Evolutionary conservation across 2,329 filamentous ascomycete species (phyloP), one percentile per base, ranked within the genome.

Genomic region (Ophiostoma piceae): DNA sequence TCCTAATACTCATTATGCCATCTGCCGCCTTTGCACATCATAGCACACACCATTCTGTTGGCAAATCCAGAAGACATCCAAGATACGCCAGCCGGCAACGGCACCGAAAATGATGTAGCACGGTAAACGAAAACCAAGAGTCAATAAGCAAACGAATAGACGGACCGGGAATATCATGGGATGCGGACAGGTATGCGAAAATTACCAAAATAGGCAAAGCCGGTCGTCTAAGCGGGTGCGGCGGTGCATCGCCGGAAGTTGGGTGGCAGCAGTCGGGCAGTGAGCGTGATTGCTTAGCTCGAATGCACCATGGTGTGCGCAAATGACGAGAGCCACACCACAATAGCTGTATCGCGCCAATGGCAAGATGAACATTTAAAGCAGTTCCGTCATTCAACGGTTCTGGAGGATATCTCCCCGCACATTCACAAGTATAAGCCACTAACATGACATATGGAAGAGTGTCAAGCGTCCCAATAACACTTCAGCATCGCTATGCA

Each of bases 201-300:
- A 57, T 12, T 57, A 14, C 51, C 51, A 22, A 22, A 57, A 57
- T 22, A 12, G 22, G 51, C 26, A 57, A 57, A 26, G 51, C 51
- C 22, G 16, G n/a, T 5, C n/a, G 22, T 57, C 1, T 57, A 57
- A 57, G 51, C 51, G 51, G 51, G 9, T 9, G 51, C 22, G 22
- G 51, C 26, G 3, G 8, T 57, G n/a, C n/a, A 29, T 26, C 51
- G 16, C 51, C 51, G 51, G 9, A 57, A 57, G n/a, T 14, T 57
- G 51, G 51, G 22, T 26, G 51, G 22, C n/a, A 57, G n/a, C 3
- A 57, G 51, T 26, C 8, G n/a, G 51, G n/a, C 16, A 47, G 11
- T 26, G 51, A 57, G 51, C 51, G 51, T 57, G 51, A 57, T 57
- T 57, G 22, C 51, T 57, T 57, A 57, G 51, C 22, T 57, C 51